Base-by-base conservation (phyloP, 768 basidiomycete species). In the Kwoniella europaea region DNA sequence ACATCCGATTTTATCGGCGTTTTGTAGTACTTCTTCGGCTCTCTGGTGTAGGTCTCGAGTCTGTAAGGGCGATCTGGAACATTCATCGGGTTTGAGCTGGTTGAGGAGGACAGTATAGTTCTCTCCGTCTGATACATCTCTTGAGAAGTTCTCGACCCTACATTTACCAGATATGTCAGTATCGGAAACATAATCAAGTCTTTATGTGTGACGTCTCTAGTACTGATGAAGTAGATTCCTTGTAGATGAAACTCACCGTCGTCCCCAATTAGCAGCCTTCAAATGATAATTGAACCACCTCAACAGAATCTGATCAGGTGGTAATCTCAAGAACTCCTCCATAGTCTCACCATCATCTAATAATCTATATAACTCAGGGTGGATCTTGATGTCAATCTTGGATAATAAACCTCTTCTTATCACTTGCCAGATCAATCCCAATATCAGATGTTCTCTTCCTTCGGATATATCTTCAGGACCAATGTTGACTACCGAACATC, bases 261-360 rank as follows among this genome's bases (percentile, higher is more conserved):
- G 86, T 65, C 91, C 88, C 91, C 93, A 96, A 1, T 91, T 91
- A 27, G 96, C 97, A 10, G 92, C 92, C 82, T 97, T 98, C 74
- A 99, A 86, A 84, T 99, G 97, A 83, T 91, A 99, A 84, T 99
- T 98, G 86, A 99, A 98, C 97, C 97, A 99, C 55, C 97, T 87
- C n/a, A 99, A 84, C 22, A 99, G 85, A 74, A 99, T 96, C 85
- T 98, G 97, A 83, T 99, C 97, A 3, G 95, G 95, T 3, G 96
- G 97, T 78, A 99, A 84, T 66, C 92, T 87, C 71, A 99, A 86
- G 67, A 99, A 88, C 84, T 98, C 95, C 41, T 99, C 96, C 73
- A 99, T 88, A 0, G 95, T 98, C 87, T 99, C 97, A 27, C 89
- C 97, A 67, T 98, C 97, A 76, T 98, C 95, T 76, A 97, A 92